Evolutionary conservation across 2,329 filamentous ascomycete species (phyloP).

Genomic region (Fusarium acutatum): DNA sequence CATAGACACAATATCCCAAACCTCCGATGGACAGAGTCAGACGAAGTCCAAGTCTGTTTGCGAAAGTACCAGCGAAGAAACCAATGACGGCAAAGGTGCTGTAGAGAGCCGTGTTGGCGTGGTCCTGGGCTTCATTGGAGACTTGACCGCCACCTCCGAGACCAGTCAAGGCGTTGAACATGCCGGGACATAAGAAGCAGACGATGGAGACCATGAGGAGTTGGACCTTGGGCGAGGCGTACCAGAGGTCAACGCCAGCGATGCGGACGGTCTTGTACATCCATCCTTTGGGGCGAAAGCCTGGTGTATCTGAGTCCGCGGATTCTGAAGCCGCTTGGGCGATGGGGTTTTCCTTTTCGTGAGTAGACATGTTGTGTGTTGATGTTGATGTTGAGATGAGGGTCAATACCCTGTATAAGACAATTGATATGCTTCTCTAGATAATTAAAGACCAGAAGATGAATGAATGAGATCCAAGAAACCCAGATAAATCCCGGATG

Average conservation of each 20-base stretch:
- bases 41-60: conserved; percentile 78
- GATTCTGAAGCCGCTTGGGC: conserved; percentile 30
- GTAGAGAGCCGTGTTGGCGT: conserved; percentile 76
- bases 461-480: background rate
- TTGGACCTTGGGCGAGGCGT: conserved; percentile 77
- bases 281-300: conserved; percentile 63
- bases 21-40: conserved; percentile 76
- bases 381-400: background rate
- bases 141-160: conserved; percentile 68
- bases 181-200: conserved; percentile 73
- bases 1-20: conserved; percentile 79
- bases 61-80: conserved; percentile 78
- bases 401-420: conserved; percentile 10
- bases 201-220: conserved; percentile 70
- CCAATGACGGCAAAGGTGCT: conserved; percentile 74
- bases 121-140: conserved; percentile 63
- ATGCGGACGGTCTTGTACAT: conserved; percentile 72
- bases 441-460: background rate
- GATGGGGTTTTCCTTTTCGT: conserved; percentile 37
- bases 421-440: background rate
- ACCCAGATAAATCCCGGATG: background rate
- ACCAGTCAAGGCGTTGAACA: conserved; percentile 75
- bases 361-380: conserved; percentile 38
- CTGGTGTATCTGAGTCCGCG: conserved; percentile 7
- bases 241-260: conserved; percentile 67